Percentiles rank a stretch among this genome's conserved stretches.
These are phyloP conservation scores for Vitis vinifera DNA, from an alignment of 164 flowering plant species.

Conservation along the genomic window DNA sequence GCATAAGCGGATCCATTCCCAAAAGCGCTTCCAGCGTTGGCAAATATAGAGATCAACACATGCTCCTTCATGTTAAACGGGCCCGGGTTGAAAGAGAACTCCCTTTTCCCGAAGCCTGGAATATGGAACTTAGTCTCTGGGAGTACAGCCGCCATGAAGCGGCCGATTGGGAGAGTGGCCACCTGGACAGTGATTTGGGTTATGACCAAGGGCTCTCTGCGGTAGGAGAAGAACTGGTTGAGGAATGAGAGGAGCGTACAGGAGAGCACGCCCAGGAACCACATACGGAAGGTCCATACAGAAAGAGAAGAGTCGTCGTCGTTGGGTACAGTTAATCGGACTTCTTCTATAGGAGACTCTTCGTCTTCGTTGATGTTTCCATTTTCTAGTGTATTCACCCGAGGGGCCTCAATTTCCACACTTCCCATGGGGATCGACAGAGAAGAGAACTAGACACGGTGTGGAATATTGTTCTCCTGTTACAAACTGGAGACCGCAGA, in stretches of 20 bases:
- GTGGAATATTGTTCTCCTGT: no score
- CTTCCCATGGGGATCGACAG: neutral
- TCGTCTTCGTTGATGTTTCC: constrained; percentile 11
- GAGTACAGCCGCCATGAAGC: constrained; percentile 43
- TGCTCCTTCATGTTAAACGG: constrained; percentile 74
- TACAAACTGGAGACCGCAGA: no score
- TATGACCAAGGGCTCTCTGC: constrained; percentile 44
- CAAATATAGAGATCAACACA: constrained; percentile 68
- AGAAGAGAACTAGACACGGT: no score
- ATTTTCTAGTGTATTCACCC: neutral
- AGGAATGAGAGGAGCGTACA: constrained; percentile 52
- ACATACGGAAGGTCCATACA: constrained; percentile 67
- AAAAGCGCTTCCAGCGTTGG: constrained; percentile 60
- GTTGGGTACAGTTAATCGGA: constrained; percentile 43
- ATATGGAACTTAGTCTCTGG: constrained; percentile 37
- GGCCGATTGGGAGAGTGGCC: constrained; percentile 54
- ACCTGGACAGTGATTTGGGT: constrained; percentile 51
- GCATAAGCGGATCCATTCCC: constrained; percentile 69
- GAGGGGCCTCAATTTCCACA: neutral
- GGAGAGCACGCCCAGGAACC: constrained; percentile 54
- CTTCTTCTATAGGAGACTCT: constrained; percentile 47
- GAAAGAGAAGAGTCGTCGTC: constrained; percentile 51
- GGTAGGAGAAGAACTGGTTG: constrained; percentile 58
- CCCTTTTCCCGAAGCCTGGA: constrained; percentile 32
- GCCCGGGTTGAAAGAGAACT: constrained; percentile 62